Percentiles rank a stretch among this genome's conserved stretches.
Evolutionary conservation across 2,329 filamentous ascomycete species (phyloP).

Genomic region (Aspergillus sp.): DNA sequence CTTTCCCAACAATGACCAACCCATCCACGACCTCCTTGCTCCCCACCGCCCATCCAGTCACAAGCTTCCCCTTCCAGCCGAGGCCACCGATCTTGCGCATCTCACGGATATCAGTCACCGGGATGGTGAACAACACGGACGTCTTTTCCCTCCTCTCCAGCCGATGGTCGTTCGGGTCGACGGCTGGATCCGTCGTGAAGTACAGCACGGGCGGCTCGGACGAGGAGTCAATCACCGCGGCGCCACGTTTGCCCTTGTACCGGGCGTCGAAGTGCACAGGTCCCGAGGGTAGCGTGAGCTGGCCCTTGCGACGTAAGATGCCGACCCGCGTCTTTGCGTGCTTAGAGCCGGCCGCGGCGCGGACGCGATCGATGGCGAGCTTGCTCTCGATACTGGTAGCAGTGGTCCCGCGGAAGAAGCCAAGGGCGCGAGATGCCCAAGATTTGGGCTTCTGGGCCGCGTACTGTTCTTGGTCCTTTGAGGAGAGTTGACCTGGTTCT

Average conservation of each 20-base stretch:
- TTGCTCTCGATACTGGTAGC: conserved; percentile 71
- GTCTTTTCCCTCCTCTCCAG: conserved; percentile 51
- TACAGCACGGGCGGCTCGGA: conserved; percentile 49
- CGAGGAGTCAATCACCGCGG: conserved; percentile 60
- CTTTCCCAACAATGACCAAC: conserved; percentile 60
- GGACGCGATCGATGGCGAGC: conserved; percentile 68
- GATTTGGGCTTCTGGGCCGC: conserved; percentile 19
- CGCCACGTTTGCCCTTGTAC: conserved; percentile 67
- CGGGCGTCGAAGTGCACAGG: conserved; percentile 75
- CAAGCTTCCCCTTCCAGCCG: conserved; percentile 79
- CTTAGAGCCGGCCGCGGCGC: conserved; percentile 60
- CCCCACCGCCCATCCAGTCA: conserved; percentile 72
- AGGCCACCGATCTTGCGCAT: conserved; percentile 76
- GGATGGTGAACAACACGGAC: conserved; percentile 65
- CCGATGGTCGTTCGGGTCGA: conserved; percentile 41
- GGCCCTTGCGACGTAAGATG: conserved; percentile 55
- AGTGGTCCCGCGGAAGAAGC: conserved; percentile 66
- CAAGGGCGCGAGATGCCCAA: conserved; percentile 53
- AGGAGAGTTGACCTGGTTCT: background rate
- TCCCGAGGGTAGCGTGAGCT: conserved; percentile 51
- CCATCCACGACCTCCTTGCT: conserved; percentile 73
- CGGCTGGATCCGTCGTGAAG: conserved; percentile 51
- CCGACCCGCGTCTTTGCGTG: conserved; percentile 70
- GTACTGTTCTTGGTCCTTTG: background rate
- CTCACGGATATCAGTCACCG: conserved; percentile 68